Evolutionary conservation across 2,329 filamentous ascomycete species (phyloP).

Genomic region (Colletotrichum agaves): DNA sequence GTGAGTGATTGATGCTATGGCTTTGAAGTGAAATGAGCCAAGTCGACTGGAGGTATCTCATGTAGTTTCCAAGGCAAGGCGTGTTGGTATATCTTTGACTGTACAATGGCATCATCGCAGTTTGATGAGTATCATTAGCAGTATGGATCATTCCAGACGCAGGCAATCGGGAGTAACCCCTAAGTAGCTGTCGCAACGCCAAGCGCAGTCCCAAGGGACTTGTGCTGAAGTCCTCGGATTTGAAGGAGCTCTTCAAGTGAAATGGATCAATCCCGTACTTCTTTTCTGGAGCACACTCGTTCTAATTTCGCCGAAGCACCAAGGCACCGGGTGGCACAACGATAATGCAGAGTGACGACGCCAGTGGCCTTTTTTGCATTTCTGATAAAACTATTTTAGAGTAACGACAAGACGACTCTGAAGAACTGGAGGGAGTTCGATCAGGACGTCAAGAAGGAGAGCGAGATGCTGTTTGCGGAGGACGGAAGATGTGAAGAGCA

Average conservation of each 20-base stretch:
- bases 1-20: no score
- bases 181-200: no score
- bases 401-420: background rate
- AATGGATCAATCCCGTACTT: background rate
- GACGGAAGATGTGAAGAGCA: no score
- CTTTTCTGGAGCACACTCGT: background rate
- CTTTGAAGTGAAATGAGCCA: no score
- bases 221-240: background rate
- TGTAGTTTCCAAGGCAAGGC: no score
- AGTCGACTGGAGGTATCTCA: no score
- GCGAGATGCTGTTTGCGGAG: background rate
- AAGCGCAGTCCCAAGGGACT: no score
- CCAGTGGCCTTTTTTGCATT: background rate
- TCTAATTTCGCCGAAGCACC: conserved; percentile 4
- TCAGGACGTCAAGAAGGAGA: conserved; percentile 7
- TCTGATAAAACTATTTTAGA: background rate
- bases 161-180: no score
- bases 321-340: conserved; percentile 3
- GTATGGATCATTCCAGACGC: no score
- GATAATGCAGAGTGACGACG: background rate
- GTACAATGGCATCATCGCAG: no score
- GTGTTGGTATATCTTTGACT: no score
- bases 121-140: no score
- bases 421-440: conserved; percentile 10
- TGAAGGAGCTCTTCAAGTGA: conserved; percentile 2